These are phyloP conservation scores for Pythium rhizo-oryzae DNA, from an alignment of 352 stramenopile genomes.

Conservation along the genomic window DNA sequence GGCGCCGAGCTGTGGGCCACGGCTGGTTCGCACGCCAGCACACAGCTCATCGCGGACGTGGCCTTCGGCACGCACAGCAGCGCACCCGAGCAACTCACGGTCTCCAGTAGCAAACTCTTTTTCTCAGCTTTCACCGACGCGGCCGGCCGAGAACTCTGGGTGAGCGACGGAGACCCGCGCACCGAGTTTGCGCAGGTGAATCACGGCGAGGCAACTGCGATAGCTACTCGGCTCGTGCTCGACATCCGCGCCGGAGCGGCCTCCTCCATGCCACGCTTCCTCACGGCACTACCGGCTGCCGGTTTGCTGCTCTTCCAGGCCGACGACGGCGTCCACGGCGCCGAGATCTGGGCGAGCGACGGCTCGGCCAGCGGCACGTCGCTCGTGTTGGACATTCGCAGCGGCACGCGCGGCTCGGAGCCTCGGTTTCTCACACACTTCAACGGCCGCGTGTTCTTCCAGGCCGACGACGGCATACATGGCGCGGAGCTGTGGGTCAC, in stretches of 20 bases:
- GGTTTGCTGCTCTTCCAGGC: slow-evolving; percentile 78
- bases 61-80: slow-evolving; percentile 46
- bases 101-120: slow-evolving; percentile 40
- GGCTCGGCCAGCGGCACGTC: slow-evolving; percentile 49
- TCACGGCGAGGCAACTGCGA: slow-evolving; percentile 10
- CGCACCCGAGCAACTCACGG: slow-evolving; percentile 40
- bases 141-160: slow-evolving; percentile 62
- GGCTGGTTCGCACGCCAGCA: slow-evolving; percentile 60
- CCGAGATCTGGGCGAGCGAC: slow-evolving; percentile 82
- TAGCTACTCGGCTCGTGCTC: slow-evolving; percentile 48
- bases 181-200: slow-evolving; percentile 37
- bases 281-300: slow-evolving; percentile 32
- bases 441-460: slow-evolving; percentile 60
- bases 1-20: slow-evolving; percentile 80
- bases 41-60: slow-evolving; percentile 58
- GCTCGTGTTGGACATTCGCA: slow-evolving; percentile 65
- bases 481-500: slow-evolving; percentile 83
- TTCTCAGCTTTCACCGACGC: slow-evolving; percentile 54
- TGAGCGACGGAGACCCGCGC: slow-evolving; percentile 45
- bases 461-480: slow-evolving; percentile 76
- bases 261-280: slow-evolving; percentile 58
- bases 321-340: slow-evolving; percentile 76
- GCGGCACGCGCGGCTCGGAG: slow-evolving; percentile 41
- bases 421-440: slow-evolving; percentile 64
- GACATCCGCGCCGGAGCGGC: slow-evolving; percentile 55